Evolutionary conservation across 495 filamentous ascomycete genomes (phyloP).

Genomic region (Trypethelium eluteriae): DNA sequence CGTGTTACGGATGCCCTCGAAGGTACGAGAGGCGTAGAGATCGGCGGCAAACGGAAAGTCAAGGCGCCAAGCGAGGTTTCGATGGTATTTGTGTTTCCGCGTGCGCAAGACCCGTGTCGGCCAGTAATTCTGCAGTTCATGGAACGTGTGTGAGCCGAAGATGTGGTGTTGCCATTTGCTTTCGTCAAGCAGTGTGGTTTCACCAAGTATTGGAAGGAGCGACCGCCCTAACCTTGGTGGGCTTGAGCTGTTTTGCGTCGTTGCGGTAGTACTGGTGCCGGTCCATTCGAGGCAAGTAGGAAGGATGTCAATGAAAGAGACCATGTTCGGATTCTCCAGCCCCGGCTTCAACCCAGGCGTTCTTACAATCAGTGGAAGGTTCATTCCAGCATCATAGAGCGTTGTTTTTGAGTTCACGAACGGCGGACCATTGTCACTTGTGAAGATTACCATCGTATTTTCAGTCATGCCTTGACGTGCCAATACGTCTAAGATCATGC

Average conservation of each 20-base stretch:
- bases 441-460: slow-evolving; percentile 40
- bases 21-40: slow-evolving; percentile 40
- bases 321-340: slow-evolving; percentile 38
- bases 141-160: slow-evolving; percentile 46
- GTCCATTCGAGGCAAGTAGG: slow-evolving; percentile 41
- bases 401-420: slow-evolving; percentile 47
- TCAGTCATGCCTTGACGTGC: slow-evolving; percentile 29
- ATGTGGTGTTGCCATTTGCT: slow-evolving; percentile 29
- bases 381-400: slow-evolving; percentile 41
- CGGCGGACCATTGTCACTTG: slow-evolving; percentile 43
- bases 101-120: slow-evolving; percentile 42
- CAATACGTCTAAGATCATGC: slow-evolving; percentile 36
- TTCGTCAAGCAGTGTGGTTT: slow-evolving; percentile 17
- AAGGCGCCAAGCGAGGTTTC: slow-evolving; percentile 41
- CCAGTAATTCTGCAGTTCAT: slow-evolving; percentile 44
- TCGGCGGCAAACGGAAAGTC: slow-evolving; percentile 44
- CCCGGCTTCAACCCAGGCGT: slow-evolving; percentile 27
- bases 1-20: slow-evolving; percentile 40
- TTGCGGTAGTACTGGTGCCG: slow-evolving; percentile 12
- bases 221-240: slow-evolving; percentile 30
- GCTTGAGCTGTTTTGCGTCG: neutral
- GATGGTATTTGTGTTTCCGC: slow-evolving; percentile 41
- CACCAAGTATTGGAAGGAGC: slow-evolving; percentile 36
- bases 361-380: slow-evolving; percentile 39
- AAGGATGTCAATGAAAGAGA: slow-evolving; percentile 43